phyloP scores from a whole-genome alignment of 352 stramenopile species.

The Globisporangium carolinianum region DNA sequence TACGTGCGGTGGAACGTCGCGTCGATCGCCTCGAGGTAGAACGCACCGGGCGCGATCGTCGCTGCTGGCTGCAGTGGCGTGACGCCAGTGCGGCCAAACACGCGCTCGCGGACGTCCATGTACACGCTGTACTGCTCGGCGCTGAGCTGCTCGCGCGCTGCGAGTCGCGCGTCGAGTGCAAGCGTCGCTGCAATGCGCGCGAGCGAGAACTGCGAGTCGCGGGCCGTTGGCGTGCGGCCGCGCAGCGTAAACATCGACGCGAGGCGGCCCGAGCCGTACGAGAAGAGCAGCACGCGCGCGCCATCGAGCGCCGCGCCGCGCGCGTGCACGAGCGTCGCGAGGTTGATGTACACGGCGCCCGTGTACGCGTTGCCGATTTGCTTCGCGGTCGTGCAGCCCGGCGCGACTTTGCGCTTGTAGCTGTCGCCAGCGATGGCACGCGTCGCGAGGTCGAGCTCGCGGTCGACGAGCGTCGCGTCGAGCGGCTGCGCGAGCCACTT shows the following conservation, averaged over 20 bases:
- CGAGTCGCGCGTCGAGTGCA: constrained; percentile 79
- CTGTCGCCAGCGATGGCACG: constrained; percentile 70
- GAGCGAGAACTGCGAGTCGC: constrained; percentile 72
- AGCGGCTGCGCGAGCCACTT: constrained; percentile 78
- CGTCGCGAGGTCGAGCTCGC: constrained; percentile 83
- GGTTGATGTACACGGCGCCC: constrained; percentile 94
- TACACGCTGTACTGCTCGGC: constrained; percentile 89
- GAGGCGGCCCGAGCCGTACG: constrained; percentile 95
- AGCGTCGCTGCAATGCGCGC: constrained; percentile 81
- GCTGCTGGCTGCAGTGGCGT: constrained; percentile 65
- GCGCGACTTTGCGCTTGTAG: constrained; percentile 76
- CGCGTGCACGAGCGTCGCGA: constrained; percentile 87
- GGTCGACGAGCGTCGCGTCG: constrained; percentile 90
- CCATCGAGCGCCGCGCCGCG: constrained; percentile 39
- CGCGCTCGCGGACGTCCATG: constrained; percentile 86
- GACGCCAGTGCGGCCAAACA: constrained; percentile 63
- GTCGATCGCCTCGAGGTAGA: constrained; percentile 91
- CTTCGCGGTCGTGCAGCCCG: constrained; percentile 84
- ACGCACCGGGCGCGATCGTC: constrained; percentile 74
- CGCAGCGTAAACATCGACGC: constrained; percentile 93
- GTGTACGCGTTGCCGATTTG: constrained; percentile 97
- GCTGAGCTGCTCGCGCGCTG: constrained; percentile 68
- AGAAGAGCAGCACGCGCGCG: constrained; percentile 92
- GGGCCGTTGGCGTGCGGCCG: constrained; percentile 16
- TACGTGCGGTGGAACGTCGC: constrained; percentile 87